Evolutionary conservation across 306 rosid genomes (phyloP), one percentile per base, ranked within the genome.

Genomic region (Castanopsis chinensis): DNA sequence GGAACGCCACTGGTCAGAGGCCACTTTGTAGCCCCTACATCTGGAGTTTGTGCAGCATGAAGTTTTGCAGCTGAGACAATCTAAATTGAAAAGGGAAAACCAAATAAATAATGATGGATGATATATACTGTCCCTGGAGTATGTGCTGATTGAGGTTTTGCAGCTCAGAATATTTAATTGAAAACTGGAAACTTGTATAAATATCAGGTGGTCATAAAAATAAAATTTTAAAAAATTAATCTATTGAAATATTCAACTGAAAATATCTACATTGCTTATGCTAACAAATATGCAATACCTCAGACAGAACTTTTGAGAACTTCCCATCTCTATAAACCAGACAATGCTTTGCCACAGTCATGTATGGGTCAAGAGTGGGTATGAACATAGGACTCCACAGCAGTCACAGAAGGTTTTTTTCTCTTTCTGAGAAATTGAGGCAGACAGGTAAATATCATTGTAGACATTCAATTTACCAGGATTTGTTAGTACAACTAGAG

Each of bases 1-100:
- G 92, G 93, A 81, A 92, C 83, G 52, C 98, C 97, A 80, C 98
- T 96, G 25, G 90, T 88, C 89, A 89, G 85, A 73, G 97, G 94
- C 96, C 97, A 92, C 82, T 74, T 86, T 76, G 73, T 78, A 53
- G 80, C 82, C 25, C 6, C 78, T 43, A 64, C 73, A 43, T 20
- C 81, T 76, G 80, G 85, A 88, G 79, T 81, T 21, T 74, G 78
- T 75, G 76, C 74, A 8, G 69, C 80, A 56, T 28, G 65, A 83
- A 78, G 85, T 87, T 88, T 88, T 64, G 86, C 86, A 79, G 88
- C 86, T 75, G n/a, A n/a, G n/a, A n/a, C n/a, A n/a, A n/a, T n/a
- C n/a, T n/a, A n/a, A n/a, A n/a, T n/a, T n/a, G n/a, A 52, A 77
- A 78, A 56, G 55, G 35, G 37, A 5, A 75, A 28, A 69, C 33